Evolutionary conservation across 2,329 filamentous ascomycete species (phyloP).

Genomic region (Ceratocystis harringtonii): DNA sequence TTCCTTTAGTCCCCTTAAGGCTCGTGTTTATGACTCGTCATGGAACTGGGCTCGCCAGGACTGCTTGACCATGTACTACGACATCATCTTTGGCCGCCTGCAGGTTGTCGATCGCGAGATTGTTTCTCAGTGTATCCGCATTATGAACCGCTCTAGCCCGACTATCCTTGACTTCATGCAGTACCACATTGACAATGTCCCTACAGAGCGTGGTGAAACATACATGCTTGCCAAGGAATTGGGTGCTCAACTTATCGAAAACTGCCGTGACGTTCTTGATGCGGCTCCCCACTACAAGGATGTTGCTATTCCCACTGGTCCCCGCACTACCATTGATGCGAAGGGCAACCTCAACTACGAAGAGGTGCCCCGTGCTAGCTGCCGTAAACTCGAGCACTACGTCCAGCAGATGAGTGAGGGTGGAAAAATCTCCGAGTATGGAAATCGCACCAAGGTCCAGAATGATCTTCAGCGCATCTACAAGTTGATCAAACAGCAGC

Average conservation of each 20-base stretch:
- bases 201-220: slow-evolving; percentile 88
- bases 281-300: slow-evolving; percentile 88
- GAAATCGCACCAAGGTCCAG: slow-evolving; percentile 95
- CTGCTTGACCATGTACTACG: slow-evolving; percentile 95
- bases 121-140: slow-evolving; percentile 93
- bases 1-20: slow-evolving; percentile 84
- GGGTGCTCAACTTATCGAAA: slow-evolving; percentile 84
- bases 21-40: slow-evolving; percentile 89
- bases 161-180: slow-evolving; percentile 97
- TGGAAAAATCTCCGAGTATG: slow-evolving; percentile 96
- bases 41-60: slow-evolving; percentile 99
- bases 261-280: slow-evolving; percentile 84
- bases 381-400: slow-evolving; percentile 95
- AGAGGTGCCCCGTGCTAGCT: slow-evolving; percentile 72
- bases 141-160: slow-evolving; percentile 98
- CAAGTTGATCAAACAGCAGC: slow-evolving; percentile 95
- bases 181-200: slow-evolving; percentile 98
- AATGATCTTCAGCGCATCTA: slow-evolving; percentile 90
- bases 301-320: slow-evolving; percentile 79
- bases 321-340: slow-evolving; percentile 80
- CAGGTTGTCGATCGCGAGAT: slow-evolving; percentile 93
- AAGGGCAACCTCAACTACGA: slow-evolving; percentile 87
- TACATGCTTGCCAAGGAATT: slow-evolving; percentile 96
- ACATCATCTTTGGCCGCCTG: slow-evolving; percentile 93
- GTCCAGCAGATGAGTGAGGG: slow-evolving; percentile 97